Evolutionary conservation across 805 yeast genomes (phyloP), one percentile per base, ranked within the genome.

Genomic region (Candida vaughaniae): DNA sequence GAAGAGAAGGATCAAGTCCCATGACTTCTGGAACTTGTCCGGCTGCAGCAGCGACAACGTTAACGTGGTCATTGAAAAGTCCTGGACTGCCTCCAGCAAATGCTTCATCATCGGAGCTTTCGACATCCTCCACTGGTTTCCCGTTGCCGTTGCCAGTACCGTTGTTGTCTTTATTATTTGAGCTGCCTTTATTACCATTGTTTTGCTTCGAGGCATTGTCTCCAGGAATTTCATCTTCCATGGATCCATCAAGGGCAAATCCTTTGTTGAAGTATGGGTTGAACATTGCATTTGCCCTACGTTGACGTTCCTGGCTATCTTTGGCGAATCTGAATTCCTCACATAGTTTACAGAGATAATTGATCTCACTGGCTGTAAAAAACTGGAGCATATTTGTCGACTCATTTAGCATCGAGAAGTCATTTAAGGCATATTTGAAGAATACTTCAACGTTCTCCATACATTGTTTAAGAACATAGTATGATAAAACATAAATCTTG

Each of bases 341-440:
- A 33, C 68, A 63, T 25, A 68, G 45, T 35, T 55, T 55, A 37
- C 63, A 55, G 27, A 68, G 48, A 41, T 60, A 59, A 27, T 59
- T 53, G 16, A 68, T 51, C 31, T 67, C 73, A n/a, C 50, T 39
- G 12, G 54, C 51, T 5, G 67, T 45, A 39, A 67, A 58, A 44
- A 55, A 66, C 31, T 65, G 64, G 33, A 68, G 43, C 58, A 66
- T 51, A 40, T 65, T 68, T 15, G 69, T 58, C 3, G 71, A 69
- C 18, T 59, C 57, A 35, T 64, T 66, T 35, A 52, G 52, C 28
- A 58, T 58, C 26, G 51, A 41, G 6, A 46, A 40, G n/a, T 61
- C 60, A 25, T 46, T 47, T 18, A 57, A 22, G 6, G 59, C 48
- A n/a, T 56, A 52, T 19, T 58, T 60, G 38, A 67, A 64, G 33